phyloP scores from a whole-genome alignment of 768 basidiomycete genomes.

The Auriscalpium orientale region DNA sequence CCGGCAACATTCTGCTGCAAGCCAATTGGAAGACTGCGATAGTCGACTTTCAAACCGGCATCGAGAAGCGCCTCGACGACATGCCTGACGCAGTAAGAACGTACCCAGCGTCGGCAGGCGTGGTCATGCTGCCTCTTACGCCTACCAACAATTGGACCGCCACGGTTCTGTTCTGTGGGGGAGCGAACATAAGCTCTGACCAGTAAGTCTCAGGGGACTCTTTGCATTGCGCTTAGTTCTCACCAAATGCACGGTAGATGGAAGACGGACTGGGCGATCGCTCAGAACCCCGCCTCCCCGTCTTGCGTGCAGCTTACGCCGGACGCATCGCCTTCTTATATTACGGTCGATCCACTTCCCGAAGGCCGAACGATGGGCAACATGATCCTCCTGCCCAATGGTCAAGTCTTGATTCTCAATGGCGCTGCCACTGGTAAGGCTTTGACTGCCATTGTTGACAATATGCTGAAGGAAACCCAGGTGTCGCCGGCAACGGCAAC shows the following conservation, averaged over 20 bases:
- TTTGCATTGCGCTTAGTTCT: slow-evolving; percentile 9
- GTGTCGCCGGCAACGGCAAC: slow-evolving; percentile 42
- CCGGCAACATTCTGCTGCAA: slow-evolving; percentile 53
- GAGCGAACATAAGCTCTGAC: slow-evolving; percentile 48
- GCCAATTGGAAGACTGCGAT: slow-evolving; percentile 59
- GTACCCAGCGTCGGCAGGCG: slow-evolving; percentile 75
- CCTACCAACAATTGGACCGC: slow-evolving; percentile 80
- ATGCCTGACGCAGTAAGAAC: slow-evolving; percentile 68
- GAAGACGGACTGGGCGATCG: slow-evolving; percentile 43
- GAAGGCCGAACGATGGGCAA: slow-evolving; percentile 68
- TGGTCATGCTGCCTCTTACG: slow-evolving; percentile 73
- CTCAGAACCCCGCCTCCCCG: slow-evolving; percentile 49
- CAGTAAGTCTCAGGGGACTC: slow-evolving; percentile 27
- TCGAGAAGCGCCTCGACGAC: slow-evolving; percentile 52
- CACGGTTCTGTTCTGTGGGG: slow-evolving; percentile 80
- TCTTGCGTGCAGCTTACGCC: slow-evolving; percentile 79
- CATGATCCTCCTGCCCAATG: slow-evolving; percentile 62
- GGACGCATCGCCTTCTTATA: slow-evolving; percentile 51
- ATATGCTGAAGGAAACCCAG: slow-evolving; percentile 21
- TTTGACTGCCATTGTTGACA: not conserved
- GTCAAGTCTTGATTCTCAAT: slow-evolving; percentile 58
- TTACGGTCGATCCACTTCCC: slow-evolving; percentile 55
- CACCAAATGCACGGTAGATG: slow-evolving; percentile 30
- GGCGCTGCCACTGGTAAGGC: slow-evolving; percentile 38
- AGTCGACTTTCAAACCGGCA: slow-evolving; percentile 53